Evolutionary conservation across 345 rosid species (phyloP).

Genomic region (Citrus inodora): DNA sequence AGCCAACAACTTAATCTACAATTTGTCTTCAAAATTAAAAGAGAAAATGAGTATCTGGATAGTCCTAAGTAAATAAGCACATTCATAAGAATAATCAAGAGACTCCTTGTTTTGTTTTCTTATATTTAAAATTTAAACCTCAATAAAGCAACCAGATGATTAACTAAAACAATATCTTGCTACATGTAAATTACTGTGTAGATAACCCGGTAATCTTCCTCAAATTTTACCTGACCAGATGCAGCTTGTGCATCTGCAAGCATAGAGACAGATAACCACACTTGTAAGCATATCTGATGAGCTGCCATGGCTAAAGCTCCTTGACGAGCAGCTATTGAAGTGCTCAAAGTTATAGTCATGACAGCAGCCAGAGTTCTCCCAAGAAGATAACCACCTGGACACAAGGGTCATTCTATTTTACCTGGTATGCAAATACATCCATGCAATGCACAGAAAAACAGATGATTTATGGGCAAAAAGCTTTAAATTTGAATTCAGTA

Average conservation of each 20-base stretch:
- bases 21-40: not conserved
- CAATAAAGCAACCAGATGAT: not conserved
- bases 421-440: not conserved
- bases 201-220: not conserved
- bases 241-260: constrained; percentile 44
- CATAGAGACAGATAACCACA: constrained; percentile 35
- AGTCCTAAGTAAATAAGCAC: not conserved
- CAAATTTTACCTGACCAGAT: constrained; percentile 27
- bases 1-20: not conserved
- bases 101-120: not conserved
- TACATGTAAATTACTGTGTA: not conserved
- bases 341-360: constrained; percentile 34
- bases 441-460: not conserved
- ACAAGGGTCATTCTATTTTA: not conserved
- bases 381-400: constrained; percentile 37
- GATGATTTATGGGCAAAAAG: not conserved
- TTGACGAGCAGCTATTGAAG: constrained; percentile 41
- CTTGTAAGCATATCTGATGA: constrained; percentile 42
- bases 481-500: not conserved
- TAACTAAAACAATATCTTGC: not conserved
- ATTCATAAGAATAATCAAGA: not conserved
- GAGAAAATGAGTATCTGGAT: too few species aligned
- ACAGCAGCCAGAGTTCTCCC: constrained; percentile 39
- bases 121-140: not conserved
- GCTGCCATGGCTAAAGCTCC: constrained; percentile 41